Conservation (phyloP, 805 yeast species). For the Candida easanensis region DNA sequence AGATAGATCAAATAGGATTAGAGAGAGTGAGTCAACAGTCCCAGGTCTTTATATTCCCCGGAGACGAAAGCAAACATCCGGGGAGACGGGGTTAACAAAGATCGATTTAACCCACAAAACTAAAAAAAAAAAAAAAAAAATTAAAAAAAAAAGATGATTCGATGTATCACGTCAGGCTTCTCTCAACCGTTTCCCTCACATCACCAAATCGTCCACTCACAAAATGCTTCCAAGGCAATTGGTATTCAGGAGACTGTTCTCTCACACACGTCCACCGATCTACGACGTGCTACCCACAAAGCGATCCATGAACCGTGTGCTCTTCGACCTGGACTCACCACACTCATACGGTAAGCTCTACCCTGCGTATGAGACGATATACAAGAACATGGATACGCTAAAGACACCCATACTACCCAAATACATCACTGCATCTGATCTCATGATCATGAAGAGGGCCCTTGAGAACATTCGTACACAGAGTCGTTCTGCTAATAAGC, state of each 20-base stretch:
- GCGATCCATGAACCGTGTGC: constrained; percentile 51
- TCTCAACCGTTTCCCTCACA: too few relatives aligned
- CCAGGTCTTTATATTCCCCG: too few relatives aligned
- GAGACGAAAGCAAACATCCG: too few relatives aligned
- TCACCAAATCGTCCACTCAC: not conserved
- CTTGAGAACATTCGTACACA: constrained; percentile 58
- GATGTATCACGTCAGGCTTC: too few relatives aligned
- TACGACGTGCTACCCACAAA: constrained; percentile 55
- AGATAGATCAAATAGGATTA: too few relatives aligned
- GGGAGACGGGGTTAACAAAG: not conserved
- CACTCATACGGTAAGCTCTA: constrained; percentile 51
- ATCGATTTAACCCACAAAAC: not conserved
- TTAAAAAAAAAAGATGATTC: too few relatives aligned
- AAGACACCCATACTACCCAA: constrained; percentile 35
- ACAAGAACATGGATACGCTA: constrained; percentile 40
- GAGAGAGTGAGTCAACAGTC: too few relatives aligned
- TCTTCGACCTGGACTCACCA: constrained; percentile 66
- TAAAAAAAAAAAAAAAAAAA: too few relatives aligned
- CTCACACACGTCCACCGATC: constrained; percentile 35
- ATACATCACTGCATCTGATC: constrained; percentile 50
- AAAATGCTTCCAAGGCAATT: not conserved
- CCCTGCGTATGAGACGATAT: constrained; percentile 51
- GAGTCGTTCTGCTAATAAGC: constrained; percentile 56
- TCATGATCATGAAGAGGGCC: constrained; percentile 66
- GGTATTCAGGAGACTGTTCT: constrained; percentile 12